phyloP scores from a whole-genome alignment of 306 rosid genomes.

The Vigna reflexopilosa region DNA sequence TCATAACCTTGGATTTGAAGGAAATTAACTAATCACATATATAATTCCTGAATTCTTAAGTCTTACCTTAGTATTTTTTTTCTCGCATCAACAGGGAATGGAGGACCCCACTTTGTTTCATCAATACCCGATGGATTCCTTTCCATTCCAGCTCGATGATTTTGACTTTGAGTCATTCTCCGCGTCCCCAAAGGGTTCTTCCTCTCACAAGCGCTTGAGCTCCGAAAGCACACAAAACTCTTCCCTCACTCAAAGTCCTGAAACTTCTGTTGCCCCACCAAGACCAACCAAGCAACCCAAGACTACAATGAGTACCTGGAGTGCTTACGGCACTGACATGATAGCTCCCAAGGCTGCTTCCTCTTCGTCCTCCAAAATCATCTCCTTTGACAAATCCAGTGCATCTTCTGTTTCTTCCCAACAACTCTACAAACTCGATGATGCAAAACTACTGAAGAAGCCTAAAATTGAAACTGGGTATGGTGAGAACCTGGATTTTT shows the following conservation, averaged over 20 bases:
- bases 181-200: conserved; percentile 33
- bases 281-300: conserved; percentile 48
- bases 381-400: conserved; percentile 62
- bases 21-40: not conserved
- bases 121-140: conserved; percentile 40
- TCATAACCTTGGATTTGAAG: not conserved
- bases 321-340: conserved; percentile 37
- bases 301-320: conserved; percentile 43
- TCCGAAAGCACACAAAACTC: conserved; percentile 22
- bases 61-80: not conserved
- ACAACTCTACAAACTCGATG: conserved; percentile 34
- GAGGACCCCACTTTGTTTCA: conserved; percentile 44
- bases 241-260: conserved; percentile 21
- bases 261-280: conserved; percentile 8
- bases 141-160: conserved; percentile 38
- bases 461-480: conserved; percentile 50
- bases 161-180: conserved; percentile 43
- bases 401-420: conserved; percentile 44
- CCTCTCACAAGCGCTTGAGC: conserved; percentile 38
- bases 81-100: conserved; percentile 37
- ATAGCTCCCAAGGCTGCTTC: conserved; percentile 46
- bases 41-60: not conserved
- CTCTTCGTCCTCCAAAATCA: conserved; percentile 62
- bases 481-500: conserved; percentile 43
- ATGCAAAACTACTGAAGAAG: conserved; percentile 33